Evolutionary conservation across 2,329 filamentous ascomycete species (phyloP).

Genomic region (Cercospora sesami): DNA sequence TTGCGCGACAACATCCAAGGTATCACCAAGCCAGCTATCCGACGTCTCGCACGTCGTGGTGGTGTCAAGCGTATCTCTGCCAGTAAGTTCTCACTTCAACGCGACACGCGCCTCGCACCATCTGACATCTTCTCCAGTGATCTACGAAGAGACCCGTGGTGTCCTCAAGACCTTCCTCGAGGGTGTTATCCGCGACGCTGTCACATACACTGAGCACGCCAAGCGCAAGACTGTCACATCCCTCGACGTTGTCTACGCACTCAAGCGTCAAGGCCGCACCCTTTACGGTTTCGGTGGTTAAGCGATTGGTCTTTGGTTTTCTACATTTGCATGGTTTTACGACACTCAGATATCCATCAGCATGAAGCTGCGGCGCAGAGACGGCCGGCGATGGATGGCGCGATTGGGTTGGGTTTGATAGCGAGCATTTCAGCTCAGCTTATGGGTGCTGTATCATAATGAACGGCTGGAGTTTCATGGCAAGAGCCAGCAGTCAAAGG

Average conservation of each 20-base stretch:
- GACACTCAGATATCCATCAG: constrained; percentile 41
- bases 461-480: constrained; percentile 34
- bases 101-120: constrained; percentile 25
- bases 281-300: constrained; percentile 70
- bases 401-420: constrained; percentile 32
- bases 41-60: constrained; percentile 97
- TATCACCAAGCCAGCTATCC: constrained; percentile 98
- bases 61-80: constrained; percentile 99
- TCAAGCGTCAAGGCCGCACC: constrained; percentile 65
- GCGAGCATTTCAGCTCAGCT: constrained; percentile 31
- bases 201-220: constrained; percentile 81
- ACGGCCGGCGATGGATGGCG: constrained; percentile 39
- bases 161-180: constrained; percentile 83
- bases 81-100: constrained; percentile 55
- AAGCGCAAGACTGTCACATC: constrained; percentile 73
- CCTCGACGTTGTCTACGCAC: constrained; percentile 63
- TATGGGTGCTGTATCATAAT: constrained; percentile 39
- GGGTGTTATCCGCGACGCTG: constrained; percentile 74
- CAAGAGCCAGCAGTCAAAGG: constrained; percentile 30
- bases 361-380: constrained; percentile 36
- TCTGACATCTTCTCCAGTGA: constrained; percentile 54
- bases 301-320: constrained; percentile 33
- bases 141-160: constrained; percentile 81
- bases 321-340: constrained; percentile 39
- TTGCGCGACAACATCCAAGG: constrained; percentile 99